Conservation (phyloP, 2,329 filamentous ascomycete species). For the Orbilia quercus region DNA sequence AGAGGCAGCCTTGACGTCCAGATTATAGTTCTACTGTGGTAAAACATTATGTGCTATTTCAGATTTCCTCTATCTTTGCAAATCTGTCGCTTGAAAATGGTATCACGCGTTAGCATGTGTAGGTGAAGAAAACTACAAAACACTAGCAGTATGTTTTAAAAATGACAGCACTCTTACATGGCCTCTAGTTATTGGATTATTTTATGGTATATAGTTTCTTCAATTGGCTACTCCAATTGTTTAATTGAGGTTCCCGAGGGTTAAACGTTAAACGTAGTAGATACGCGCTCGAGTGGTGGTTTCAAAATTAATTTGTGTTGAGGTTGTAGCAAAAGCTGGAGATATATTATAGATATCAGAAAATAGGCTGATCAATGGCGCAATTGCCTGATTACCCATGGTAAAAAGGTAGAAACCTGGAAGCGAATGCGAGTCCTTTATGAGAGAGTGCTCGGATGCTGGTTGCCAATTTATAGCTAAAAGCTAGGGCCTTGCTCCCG, state of each 20-base stretch:
- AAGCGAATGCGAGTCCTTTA: constrained; percentile 41
- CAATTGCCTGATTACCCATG: constrained; percentile 19
- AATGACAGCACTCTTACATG: too few species aligned
- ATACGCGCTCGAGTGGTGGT: too few species aligned
- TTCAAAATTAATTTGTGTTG: constrained; percentile 22
- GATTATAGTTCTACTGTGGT: background rate
- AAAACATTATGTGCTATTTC: background rate
- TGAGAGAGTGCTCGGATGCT: constrained; percentile 28
- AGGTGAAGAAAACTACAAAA: too few species aligned
- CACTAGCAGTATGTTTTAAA: too few species aligned
- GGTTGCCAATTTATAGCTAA: constrained; percentile 39
- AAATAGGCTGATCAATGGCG: constrained; percentile 25
- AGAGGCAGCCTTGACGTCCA: constrained; percentile 18
- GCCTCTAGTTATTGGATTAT: too few species aligned
- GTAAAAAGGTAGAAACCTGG: constrained; percentile 19
- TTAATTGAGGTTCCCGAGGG: too few species aligned
- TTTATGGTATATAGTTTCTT: too few species aligned
- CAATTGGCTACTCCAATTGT: too few species aligned
- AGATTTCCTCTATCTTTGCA: background rate
- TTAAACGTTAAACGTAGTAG: too few species aligned
- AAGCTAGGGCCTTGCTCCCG: background rate
- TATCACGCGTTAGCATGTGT: too few species aligned
- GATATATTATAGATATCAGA: constrained; percentile 1
- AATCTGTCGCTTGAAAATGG: too few species aligned
- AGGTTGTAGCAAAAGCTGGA: background rate